A percentile compares a stretch with the other conserved stretches of the same genome.
phyloP scores from a whole-genome alignment of 306 rosid genomes.

The Senna tora region DNA sequence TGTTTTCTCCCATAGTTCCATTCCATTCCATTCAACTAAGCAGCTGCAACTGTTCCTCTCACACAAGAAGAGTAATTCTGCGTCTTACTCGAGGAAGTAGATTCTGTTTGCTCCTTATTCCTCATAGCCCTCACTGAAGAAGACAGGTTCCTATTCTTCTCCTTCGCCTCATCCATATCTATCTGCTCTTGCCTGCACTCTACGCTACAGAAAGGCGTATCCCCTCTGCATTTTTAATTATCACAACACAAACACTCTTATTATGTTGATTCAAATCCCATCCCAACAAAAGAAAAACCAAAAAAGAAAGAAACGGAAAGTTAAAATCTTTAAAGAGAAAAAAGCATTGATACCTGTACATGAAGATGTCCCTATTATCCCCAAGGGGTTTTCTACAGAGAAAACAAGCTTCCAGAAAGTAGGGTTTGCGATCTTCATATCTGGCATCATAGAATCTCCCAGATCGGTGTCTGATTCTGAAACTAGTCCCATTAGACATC shows the following conservation, averaged over 20 bases:
- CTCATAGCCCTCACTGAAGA: slow-evolving; percentile 75
- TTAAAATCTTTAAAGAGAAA: not conserved
- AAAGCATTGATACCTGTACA: slow-evolving; percentile 74
- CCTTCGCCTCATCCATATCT: slow-evolving; percentile 71
- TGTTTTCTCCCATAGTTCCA: not conserved
- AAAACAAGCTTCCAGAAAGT: slow-evolving; percentile 77
- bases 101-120: slow-evolving; percentile 63
- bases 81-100: slow-evolving; percentile 57
- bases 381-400: slow-evolving; percentile 74
- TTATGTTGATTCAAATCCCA: no score
- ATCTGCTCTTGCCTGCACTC: slow-evolving; percentile 88
- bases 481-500: slow-evolving; percentile 35
- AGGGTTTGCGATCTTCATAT: slow-evolving; percentile 73
- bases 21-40: slow-evolving; percentile 36
- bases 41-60: slow-evolving; percentile 77
- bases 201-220: slow-evolving; percentile 90
- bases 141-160: slow-evolving; percentile 64
- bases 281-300: no score
- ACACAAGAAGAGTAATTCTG: slow-evolving; percentile 59
- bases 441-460: slow-evolving; percentile 68
- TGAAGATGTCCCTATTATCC: slow-evolving; percentile 76
- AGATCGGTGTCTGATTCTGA: slow-evolving; percentile 59
- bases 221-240: slow-evolving; percentile 90
- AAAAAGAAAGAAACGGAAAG: not conserved
- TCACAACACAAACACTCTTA: not conserved